phyloP scores from a whole-genome alignment of 2,329 filamentous ascomycete genomes.

The Cladorrhinum sp. region DNA sequence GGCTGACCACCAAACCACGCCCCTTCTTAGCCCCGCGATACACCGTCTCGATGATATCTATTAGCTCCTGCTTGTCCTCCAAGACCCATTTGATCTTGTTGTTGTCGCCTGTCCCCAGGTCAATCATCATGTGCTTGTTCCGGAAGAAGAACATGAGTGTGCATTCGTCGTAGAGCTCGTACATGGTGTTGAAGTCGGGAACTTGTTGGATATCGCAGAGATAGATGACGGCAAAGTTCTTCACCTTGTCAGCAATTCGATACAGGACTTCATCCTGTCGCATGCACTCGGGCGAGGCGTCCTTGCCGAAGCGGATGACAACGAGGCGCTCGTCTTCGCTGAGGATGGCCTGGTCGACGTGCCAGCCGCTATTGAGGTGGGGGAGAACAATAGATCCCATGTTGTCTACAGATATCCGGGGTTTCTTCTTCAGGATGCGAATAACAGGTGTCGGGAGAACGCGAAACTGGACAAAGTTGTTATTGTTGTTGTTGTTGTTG shows the following conservation, averaged over 20 bases:
- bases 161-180: slow-evolving; percentile 70
- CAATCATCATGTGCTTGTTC: slow-evolving; percentile 99
- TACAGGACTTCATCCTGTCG: slow-evolving; percentile 88
- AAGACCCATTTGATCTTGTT: slow-evolving; percentile 97
- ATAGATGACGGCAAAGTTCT: slow-evolving; percentile 83
- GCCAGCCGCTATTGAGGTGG: slow-evolving; percentile 89
- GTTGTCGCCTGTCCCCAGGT: slow-evolving; percentile 97
- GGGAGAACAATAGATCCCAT: slow-evolving; percentile 88
- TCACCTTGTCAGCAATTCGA: slow-evolving; percentile 87
- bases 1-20: slow-evolving; percentile 90
- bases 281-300: slow-evolving; percentile 74
- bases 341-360: slow-evolving; percentile 95
- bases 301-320: slow-evolving; percentile 88
- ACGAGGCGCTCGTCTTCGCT: slow-evolving; percentile 86
- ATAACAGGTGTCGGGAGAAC: not conserved
- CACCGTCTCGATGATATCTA: slow-evolving; percentile 97
- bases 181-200: slow-evolving; percentile 64
- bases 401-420: not conserved
- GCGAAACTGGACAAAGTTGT: not conserved
- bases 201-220: slow-evolving; percentile 52
- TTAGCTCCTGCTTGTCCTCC: slow-evolving; percentile 97
- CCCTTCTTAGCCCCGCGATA: slow-evolving; percentile 99
- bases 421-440: not conserved
- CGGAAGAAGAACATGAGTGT: slow-evolving; percentile 98
- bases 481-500: not conserved